Percentiles rank a stretch among this genome's conserved stretches.
Evolutionary conservation across 495 filamentous ascomycete species (phyloP).

Genomic region (Hypoxylon subgilvum): DNA sequence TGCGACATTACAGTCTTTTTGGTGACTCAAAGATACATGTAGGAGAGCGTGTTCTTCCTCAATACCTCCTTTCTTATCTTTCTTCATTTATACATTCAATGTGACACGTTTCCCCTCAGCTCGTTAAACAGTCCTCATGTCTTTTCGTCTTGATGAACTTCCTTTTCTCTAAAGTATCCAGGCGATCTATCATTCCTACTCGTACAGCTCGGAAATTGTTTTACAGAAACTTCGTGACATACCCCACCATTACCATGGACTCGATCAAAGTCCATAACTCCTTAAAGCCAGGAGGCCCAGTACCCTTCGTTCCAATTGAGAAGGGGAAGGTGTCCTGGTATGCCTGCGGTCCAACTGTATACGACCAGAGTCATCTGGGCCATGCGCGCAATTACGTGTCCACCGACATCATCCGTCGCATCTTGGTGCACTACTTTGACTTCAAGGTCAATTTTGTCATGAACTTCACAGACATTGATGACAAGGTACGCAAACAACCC

Average conservation of each 20-base stretch:
- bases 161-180: constrained; percentile 28
- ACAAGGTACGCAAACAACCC: constrained; percentile 65
- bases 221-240: constrained; percentile 40
- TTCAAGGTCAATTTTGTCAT: constrained; percentile 90
- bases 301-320: constrained; percentile 77
- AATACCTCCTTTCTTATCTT: background rate
- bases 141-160: constrained; percentile 40
- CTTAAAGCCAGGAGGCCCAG: constrained; percentile 70
- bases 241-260: constrained; percentile 53
- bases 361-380: constrained; percentile 87
- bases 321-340: constrained; percentile 83
- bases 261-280: constrained; percentile 76
- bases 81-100: constrained; percentile 11
- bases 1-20: constrained; percentile 22
- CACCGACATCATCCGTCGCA: constrained; percentile 88
- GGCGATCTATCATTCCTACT: constrained; percentile 11
- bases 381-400: constrained; percentile 94
- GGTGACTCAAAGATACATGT: constrained; percentile 27
- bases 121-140: background rate
- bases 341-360: constrained; percentile 90
- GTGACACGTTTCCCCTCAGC: constrained; percentile 8
- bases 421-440: constrained; percentile 83
- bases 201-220: constrained; percentile 17
- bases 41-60: too few species aligned
- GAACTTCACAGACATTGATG: constrained; percentile 93